These are phyloP conservation scores for Phoenix roebelenii DNA, from an alignment of 176 grass and related monocot species.

Conservation along the genomic window DNA sequence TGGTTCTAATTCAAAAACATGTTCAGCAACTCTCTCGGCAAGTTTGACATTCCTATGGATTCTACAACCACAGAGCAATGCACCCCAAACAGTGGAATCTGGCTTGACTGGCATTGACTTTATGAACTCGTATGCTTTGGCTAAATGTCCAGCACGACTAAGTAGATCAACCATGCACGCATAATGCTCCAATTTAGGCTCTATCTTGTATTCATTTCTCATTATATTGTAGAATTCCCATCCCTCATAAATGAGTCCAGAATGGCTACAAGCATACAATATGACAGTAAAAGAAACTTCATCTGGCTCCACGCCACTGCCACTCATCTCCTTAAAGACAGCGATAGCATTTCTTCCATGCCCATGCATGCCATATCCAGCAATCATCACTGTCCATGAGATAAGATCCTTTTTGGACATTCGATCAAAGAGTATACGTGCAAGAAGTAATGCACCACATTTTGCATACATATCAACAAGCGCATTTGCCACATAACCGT, in stretches of 20 bases:
- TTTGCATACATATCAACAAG: slow-evolving; percentile 81
- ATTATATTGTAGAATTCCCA: slow-evolving; percentile 74
- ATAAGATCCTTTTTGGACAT: slow-evolving; percentile 57
- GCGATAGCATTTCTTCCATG: slow-evolving; percentile 47
- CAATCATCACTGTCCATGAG: slow-evolving; percentile 91
- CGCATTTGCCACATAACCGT: slow-evolving; percentile 44
- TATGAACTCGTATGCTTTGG: slow-evolving; percentile 62
- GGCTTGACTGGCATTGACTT: slow-evolving; percentile 63
- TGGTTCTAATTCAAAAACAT: slow-evolving; percentile 61
- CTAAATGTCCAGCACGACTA: slow-evolving; percentile 37
- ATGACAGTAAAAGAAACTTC: slow-evolving; percentile 56
- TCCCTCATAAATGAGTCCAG: slow-evolving; percentile 57
- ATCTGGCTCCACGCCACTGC: slow-evolving; percentile 48
- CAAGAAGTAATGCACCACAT: slow-evolving; percentile 53
- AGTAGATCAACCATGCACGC: slow-evolving; percentile 73
- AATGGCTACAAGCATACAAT: slow-evolving; percentile 83
- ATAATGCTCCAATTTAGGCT: slow-evolving; percentile 69
- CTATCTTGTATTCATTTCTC: slow-evolving; percentile 59
- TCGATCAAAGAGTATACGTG: slow-evolving; percentile 42
- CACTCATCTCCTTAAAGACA: slow-evolving; percentile 56
- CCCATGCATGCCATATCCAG: slow-evolving; percentile 88
- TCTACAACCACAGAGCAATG: slow-evolving; percentile 60
- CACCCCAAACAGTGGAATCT: slow-evolving; percentile 64
- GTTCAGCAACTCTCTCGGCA: slow-evolving; percentile 69
- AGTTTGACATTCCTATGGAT: slow-evolving; percentile 72